phyloP scores from a whole-genome alignment of 2,329 filamentous ascomycete species.

The Cyanodermella asteris region DNA sequence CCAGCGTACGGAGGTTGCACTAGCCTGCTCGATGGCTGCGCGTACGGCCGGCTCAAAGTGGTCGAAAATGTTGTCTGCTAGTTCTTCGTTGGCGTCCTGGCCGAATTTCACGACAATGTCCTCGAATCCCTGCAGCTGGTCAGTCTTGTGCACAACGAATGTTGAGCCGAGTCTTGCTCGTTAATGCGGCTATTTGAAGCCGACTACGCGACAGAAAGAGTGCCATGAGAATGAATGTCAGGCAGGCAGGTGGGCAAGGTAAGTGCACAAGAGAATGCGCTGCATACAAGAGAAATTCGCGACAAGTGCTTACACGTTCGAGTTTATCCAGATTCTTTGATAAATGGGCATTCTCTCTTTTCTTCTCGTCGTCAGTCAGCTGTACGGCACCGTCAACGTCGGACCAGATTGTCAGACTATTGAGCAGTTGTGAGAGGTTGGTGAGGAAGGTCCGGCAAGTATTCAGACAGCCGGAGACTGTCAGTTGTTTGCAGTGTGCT shows the following conservation, averaged over 20 bases:
- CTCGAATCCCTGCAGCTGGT: slow-evolving; percentile 14
- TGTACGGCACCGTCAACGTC: slow-evolving; percentile 21
- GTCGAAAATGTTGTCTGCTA: slow-evolving; percentile 25
- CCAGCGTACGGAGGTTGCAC: slow-evolving; percentile 18
- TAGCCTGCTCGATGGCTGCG: slow-evolving; percentile 11
- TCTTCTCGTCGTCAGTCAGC: slow-evolving; percentile 19
- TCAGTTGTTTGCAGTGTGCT: slow-evolving; percentile 35
- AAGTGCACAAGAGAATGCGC: too few species aligned
- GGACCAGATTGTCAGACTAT: slow-evolving; percentile 30
- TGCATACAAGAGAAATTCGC: too few species aligned
- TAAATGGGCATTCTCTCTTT: slow-evolving; percentile 18
- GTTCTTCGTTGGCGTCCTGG: slow-evolving; percentile 17
- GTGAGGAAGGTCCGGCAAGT: slow-evolving; percentile 29
- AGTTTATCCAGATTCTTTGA: slow-evolving; percentile 18
- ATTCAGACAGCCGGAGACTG: slow-evolving; percentile 24
- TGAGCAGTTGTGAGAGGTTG: slow-evolving; percentile 27
- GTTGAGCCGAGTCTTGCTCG: too few species aligned
- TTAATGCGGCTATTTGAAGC: too few species aligned
- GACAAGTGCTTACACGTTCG: slow-evolving; percentile 13
- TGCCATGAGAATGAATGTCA: too few species aligned
- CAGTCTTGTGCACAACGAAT: too few species aligned
- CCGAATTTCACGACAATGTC: slow-evolving; percentile 18
- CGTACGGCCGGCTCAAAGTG: slow-evolving; percentile 13
- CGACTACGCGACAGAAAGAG: too few species aligned
- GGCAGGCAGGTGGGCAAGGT: too few species aligned